Evolutionary conservation across 2,329 filamentous ascomycete species (phyloP).

Genomic region (Cryphonectria carpinicola): DNA sequence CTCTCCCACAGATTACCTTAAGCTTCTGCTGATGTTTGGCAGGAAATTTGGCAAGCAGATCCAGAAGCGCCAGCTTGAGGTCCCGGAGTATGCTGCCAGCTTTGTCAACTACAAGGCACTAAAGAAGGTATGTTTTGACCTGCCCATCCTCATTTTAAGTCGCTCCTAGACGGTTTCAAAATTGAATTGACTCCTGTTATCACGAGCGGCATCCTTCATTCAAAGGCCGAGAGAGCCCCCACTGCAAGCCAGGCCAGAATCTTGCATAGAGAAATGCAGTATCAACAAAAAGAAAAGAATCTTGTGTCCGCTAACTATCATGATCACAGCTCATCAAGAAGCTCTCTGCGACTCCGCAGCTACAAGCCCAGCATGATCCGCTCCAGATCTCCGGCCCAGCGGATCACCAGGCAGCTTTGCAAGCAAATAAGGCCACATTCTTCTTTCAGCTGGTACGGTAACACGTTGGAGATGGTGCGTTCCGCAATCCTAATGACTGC

Average conservation of each 20-base stretch:
- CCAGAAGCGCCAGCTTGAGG: conserved; percentile 97
- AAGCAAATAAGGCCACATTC: conserved; percentile 97
- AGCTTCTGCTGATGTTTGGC: conserved; percentile 33
- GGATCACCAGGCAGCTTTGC: conserved; percentile 86
- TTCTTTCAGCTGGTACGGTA: conserved; percentile 89
- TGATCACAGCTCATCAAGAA: conserved; percentile 88
- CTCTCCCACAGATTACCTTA: conserved; percentile 4
- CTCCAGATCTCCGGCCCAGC: conserved; percentile 50
- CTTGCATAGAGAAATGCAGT: not conserved
- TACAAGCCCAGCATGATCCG: conserved; percentile 74
- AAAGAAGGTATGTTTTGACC: conserved; percentile 75
- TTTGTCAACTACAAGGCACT: conserved; percentile 99
- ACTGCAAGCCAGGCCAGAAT: not conserved
- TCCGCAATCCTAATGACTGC: conserved; percentile 36
- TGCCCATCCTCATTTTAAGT: not conserved
- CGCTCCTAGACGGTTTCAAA: not conserved
- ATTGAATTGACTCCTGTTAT: conserved; percentile 7
- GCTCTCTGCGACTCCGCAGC: conserved; percentile 86
- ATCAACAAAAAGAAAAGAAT: not conserved
- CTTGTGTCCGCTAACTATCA: conserved; percentile 37
- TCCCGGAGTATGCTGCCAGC: conserved; percentile 98
- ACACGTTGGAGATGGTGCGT: conserved; percentile 10
- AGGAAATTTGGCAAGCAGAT: conserved; percentile 99
- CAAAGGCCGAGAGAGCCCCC: not conserved
- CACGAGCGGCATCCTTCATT: conserved; percentile 1